Conservation (phyloP, 495 filamentous ascomycete species). For the Cryomyces minteri region DNA sequence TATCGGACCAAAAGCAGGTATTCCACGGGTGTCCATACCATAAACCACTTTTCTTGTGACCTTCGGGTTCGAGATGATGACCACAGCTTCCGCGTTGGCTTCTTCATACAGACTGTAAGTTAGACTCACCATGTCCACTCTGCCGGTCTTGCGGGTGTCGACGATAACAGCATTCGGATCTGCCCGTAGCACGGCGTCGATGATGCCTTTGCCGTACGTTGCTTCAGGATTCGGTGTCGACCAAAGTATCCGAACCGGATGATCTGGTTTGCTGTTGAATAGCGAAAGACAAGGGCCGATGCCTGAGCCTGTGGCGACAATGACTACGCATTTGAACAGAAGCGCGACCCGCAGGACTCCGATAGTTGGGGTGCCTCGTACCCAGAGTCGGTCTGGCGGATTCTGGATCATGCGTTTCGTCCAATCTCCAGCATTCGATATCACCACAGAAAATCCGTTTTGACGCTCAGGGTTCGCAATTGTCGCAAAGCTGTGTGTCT, state of each 20-base stretch:
- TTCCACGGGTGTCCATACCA: constrained; percentile 47
- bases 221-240: constrained; percentile 31
- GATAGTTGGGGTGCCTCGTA: constrained; percentile 33
- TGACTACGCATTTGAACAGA: constrained; percentile 46
- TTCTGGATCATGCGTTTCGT: constrained; percentile 43
- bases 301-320: constrained; percentile 72
- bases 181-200: constrained; percentile 29
- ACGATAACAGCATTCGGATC: constrained; percentile 36
- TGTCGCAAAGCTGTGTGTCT: constrained; percentile 72
- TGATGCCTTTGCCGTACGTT: constrained; percentile 34
- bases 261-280: constrained; percentile 20
- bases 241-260: constrained; percentile 39
- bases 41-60: constrained; percentile 56
- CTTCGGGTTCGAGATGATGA: constrained; percentile 58
- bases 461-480: constrained; percentile 33
- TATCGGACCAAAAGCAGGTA: constrained; percentile 61
- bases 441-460: constrained; percentile 46
- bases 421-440: constrained; percentile 79
- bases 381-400: constrained; percentile 39
- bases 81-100: constrained; percentile 49
- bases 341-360: constrained; percentile 57
- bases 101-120: constrained; percentile 37
- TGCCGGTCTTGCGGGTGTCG: constrained; percentile 30
- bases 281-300: constrained; percentile 52
- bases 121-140: constrained; percentile 36